A percentile compares a stretch with the other conserved stretches of the same genome.
phyloP scores from a whole-genome alignment of 495 filamentous ascomycete genomes.

The Trichoderma erinaceum region DNA sequence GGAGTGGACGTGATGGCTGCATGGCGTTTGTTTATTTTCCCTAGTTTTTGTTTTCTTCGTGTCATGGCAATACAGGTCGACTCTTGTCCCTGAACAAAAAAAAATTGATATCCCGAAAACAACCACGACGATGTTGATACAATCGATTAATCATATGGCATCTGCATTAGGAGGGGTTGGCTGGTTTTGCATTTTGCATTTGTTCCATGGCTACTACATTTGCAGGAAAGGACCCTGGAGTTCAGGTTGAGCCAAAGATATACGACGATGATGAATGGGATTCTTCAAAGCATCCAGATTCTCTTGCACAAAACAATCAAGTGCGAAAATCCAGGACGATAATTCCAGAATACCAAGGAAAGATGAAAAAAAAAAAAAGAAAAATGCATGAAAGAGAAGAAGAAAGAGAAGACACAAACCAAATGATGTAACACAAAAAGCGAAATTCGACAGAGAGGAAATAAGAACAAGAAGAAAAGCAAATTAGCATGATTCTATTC shows the following conservation, averaged over 20 bases:
- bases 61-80: constrained; percentile 6
- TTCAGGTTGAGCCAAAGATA: constrained; percentile 10
- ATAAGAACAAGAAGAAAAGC: not conserved
- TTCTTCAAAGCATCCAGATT: not conserved
- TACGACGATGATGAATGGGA: constrained; percentile 19
- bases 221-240: constrained; percentile 18
- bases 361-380: not conserved
- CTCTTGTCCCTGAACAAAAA: constrained; percentile 9
- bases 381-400: constrained; percentile 16
- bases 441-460: not conserved
- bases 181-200: constrained; percentile 10
- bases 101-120: constrained; percentile 13
- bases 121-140: constrained; percentile 10
- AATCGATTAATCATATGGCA: constrained; percentile 12
- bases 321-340: not conserved
- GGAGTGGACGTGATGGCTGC: not conserved
- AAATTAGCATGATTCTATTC: not conserved
- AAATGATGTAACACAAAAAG: constrained; percentile 18
- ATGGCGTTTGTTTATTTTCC: constrained; percentile 11
- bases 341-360: not conserved
- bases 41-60: not conserved
- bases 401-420: constrained; percentile 19
- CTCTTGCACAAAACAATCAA: not conserved
- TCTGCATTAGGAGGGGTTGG: constrained; percentile 12
- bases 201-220: not conserved